phyloP scores from a whole-genome alignment of 2,329 filamentous ascomycete species.

The Fusarium neocosmosporiellum region DNA sequence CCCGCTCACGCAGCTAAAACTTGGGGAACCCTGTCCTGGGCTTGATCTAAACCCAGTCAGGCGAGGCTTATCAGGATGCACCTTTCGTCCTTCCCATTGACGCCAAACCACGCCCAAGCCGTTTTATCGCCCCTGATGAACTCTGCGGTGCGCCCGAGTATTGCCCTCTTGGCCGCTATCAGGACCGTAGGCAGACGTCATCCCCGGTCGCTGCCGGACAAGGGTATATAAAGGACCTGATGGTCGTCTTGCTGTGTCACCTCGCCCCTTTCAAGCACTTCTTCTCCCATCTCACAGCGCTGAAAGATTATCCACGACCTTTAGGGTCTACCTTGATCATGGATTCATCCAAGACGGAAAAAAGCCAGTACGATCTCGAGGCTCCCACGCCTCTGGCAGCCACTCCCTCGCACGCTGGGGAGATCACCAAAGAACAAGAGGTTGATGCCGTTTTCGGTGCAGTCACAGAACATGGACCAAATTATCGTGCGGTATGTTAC shows the following conservation, averaged over 20 bases:
- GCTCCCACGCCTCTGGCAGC: background rate
- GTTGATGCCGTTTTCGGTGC: conserved; percentile 47
- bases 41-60: background rate
- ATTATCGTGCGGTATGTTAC: conserved; percentile 45
- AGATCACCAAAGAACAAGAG: background rate
- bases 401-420: background rate
- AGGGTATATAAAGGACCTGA: background rate
- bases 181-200: background rate
- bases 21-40: background rate
- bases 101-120: background rate
- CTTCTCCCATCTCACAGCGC: background rate
- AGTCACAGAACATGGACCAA: conserved; percentile 44
- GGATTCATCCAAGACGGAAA: background rate
- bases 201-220: background rate
- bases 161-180: background rate
- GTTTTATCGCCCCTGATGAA: background rate
- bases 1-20: background rate
- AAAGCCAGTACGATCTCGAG: background rate
- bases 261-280: background rate
- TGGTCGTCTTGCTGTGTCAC: background rate
- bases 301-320: background rate
- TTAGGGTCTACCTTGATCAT: background rate
- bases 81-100: background rate
- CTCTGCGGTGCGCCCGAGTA: background rate
- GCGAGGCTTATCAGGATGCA: background rate